A percentile compares a stretch with the other conserved stretches of the same genome.
These are phyloP conservation scores for Alternaria sp. DNA, from an alignment of 2,329 filamentous ascomycete species.

Conservation along the genomic window DNA sequence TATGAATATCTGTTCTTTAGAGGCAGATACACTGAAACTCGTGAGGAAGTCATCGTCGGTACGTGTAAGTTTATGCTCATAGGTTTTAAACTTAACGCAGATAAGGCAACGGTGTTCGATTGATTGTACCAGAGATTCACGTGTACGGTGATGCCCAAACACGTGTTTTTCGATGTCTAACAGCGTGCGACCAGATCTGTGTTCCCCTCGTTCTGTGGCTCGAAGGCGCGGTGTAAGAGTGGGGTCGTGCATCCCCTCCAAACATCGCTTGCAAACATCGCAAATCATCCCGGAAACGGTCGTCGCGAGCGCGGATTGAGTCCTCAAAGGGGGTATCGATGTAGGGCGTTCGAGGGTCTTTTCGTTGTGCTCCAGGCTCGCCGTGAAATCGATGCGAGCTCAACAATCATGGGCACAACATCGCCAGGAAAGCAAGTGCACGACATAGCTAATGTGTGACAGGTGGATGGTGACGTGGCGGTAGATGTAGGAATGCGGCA, in stretches of 20 bases:
- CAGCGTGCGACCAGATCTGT: neutral
- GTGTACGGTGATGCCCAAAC: too few relatives aligned
- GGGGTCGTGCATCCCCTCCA: neutral
- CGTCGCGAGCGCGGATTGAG: neutral
- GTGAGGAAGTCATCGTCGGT: too few relatives aligned
- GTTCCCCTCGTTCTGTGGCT: neutral
- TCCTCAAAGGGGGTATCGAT: neutral
- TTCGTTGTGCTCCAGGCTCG: neutral
- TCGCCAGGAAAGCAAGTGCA: neutral
- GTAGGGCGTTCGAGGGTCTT: neutral
- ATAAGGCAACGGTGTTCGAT: too few relatives aligned
- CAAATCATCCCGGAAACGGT: neutral
- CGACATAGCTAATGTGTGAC: neutral
- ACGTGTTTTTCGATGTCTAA: neutral
- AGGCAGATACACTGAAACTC: too few relatives aligned
- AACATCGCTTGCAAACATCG: neutral
- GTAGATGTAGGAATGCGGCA: too few relatives aligned
- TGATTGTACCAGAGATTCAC: too few relatives aligned
- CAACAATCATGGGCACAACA: neutral
- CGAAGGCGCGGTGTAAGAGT: neutral
- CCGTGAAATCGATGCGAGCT: neutral
- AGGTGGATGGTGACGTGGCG: neutral
- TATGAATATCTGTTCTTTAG: too few relatives aligned
- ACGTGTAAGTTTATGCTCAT: too few relatives aligned
- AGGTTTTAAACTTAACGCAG: too few relatives aligned